Evolutionary conservation across 2,329 filamentous ascomycete species (phyloP).

Genomic region (Sordariomycetes sp.): DNA sequence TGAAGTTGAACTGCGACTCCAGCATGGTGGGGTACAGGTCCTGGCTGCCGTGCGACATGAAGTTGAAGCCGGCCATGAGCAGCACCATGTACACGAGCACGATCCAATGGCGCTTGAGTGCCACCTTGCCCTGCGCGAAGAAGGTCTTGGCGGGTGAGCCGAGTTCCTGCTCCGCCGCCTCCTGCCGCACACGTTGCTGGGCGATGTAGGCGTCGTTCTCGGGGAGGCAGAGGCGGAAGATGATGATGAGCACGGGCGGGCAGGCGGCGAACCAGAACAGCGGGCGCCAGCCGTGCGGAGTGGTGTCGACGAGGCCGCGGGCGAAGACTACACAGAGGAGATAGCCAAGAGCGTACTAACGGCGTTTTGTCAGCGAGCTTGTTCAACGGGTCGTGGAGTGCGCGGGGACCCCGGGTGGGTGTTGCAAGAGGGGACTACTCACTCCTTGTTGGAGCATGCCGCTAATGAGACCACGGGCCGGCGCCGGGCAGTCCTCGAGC

Average conservation of each 20-base stretch:
- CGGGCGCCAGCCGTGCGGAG: slow-evolving; percentile 69
- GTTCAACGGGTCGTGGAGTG: background rate
- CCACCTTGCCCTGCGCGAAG: slow-evolving; percentile 65
- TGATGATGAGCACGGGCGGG: slow-evolving; percentile 70
- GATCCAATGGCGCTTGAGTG: slow-evolving; percentile 69
- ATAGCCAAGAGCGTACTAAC: slow-evolving; percentile 52
- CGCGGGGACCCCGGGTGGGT: background rate
- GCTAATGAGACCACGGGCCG: slow-evolving; percentile 62
- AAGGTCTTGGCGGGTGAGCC: slow-evolving; percentile 46
- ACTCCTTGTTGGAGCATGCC: slow-evolving; percentile 66
- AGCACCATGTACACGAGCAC: slow-evolving; percentile 52
- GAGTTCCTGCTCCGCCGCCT: slow-evolving; percentile 13
- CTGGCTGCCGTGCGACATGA: slow-evolving; percentile 69
- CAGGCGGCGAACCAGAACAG: slow-evolving; percentile 84
- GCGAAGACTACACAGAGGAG: slow-evolving; percentile 48
- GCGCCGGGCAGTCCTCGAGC: slow-evolving; percentile 60
- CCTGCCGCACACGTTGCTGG: slow-evolving; percentile 51
- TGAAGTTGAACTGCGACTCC: slow-evolving; percentile 36
- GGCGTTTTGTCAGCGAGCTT: background rate
- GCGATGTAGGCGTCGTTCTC: slow-evolving; percentile 68
- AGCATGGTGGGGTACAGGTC: slow-evolving; percentile 73
- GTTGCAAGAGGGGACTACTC: slow-evolving; percentile 10
- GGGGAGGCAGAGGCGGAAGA: slow-evolving; percentile 65
- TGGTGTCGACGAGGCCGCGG: slow-evolving; percentile 63
- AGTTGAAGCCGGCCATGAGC: slow-evolving; percentile 63